Percentiles rank a stretch among this genome's conserved stretches.
These are phyloP conservation scores for Immersiella caudata DNA, from an alignment of 495 filamentous ascomycete genomes.

Conservation along the genomic window DNA sequence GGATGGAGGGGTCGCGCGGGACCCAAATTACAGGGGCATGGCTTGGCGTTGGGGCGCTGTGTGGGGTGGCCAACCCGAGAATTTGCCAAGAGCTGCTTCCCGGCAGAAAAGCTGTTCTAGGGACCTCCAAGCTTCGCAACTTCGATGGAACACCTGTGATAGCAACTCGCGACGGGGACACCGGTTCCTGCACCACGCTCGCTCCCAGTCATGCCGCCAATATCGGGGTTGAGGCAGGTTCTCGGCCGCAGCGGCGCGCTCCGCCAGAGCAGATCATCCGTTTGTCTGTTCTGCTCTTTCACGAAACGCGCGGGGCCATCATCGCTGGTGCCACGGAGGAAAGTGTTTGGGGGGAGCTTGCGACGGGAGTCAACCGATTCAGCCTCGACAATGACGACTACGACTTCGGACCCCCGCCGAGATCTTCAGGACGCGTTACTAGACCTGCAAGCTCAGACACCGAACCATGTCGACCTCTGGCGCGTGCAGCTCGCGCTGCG, in stretches of 20 bases:
- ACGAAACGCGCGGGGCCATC: constrained; percentile 19
- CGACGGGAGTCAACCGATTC: constrained; percentile 30
- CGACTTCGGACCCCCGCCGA: constrained; percentile 35
- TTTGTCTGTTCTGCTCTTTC: constrained; percentile 50
- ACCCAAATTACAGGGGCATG: neutral
- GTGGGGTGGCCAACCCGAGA: neutral
- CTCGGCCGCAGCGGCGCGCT: constrained; percentile 23
- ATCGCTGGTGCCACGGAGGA: constrained; percentile 14
- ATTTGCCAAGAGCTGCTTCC: neutral
- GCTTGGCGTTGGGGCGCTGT: neutral
- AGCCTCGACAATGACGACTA: constrained; percentile 7
- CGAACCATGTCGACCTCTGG: constrained; percentile 70
- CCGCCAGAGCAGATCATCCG: constrained; percentile 23
- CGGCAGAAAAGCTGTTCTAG: neutral
- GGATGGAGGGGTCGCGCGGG: neutral
- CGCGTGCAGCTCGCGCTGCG: constrained; percentile 78
- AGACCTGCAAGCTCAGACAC: constrained; percentile 62
- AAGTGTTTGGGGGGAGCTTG: neutral
- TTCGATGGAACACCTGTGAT: neutral
- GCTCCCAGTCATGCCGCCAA: constrained; percentile 36
- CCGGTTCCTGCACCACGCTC: constrained; percentile 4
- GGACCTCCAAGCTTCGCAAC: neutral
- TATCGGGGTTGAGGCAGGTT: constrained; percentile 35
- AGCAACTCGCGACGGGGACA: neutral
- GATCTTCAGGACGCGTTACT: constrained; percentile 65